These are phyloP conservation scores for Xerocomellus chrysenteron DNA, from an alignment of 768 basidiomycete genomes.

Conservation along the genomic window DNA sequence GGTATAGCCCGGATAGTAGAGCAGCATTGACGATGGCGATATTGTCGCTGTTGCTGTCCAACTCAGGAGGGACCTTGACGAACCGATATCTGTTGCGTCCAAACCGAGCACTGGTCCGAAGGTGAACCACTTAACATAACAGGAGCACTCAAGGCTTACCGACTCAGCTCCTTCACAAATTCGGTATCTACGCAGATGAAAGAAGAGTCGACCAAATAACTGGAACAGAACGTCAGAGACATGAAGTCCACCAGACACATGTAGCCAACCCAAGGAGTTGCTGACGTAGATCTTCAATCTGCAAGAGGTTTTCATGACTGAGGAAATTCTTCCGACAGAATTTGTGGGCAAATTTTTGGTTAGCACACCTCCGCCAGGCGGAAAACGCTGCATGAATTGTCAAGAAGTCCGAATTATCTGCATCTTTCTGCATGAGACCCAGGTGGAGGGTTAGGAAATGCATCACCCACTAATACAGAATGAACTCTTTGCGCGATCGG, in stretches of 20 bases:
- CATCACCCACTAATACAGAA: conserved; percentile 68
- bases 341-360: conserved; percentile 58
- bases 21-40: conserved; percentile 72
- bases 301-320: conserved; percentile 90
- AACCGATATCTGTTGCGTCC: conserved; percentile 75
- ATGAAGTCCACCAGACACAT: conserved; percentile 1
- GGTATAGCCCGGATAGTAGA: conserved; percentile 83
- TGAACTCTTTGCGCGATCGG: conserved; percentile 75
- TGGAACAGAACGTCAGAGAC: conserved; percentile 26
- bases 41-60: conserved; percentile 70
- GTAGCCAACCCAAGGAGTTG: conserved; percentile 69
- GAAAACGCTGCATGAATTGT: conserved; percentile 90
- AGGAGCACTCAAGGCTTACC: conserved; percentile 37
- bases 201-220: conserved; percentile 85
- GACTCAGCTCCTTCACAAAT: conserved; percentile 68
- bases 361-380: conserved; percentile 77
- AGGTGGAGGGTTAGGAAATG: neutral
- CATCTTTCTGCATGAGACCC: conserved; percentile 1
- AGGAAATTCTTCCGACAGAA: conserved; percentile 82
- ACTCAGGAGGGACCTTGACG: conserved; percentile 65
- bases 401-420: conserved; percentile 93
- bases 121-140: conserved; percentile 2
- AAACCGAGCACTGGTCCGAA: conserved; percentile 61
- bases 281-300: conserved; percentile 94
- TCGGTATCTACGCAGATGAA: conserved; percentile 71